Base-by-base conservation (phyloP, 768 basidiomycete genomes). In the Termitomyces sp. region DNA sequence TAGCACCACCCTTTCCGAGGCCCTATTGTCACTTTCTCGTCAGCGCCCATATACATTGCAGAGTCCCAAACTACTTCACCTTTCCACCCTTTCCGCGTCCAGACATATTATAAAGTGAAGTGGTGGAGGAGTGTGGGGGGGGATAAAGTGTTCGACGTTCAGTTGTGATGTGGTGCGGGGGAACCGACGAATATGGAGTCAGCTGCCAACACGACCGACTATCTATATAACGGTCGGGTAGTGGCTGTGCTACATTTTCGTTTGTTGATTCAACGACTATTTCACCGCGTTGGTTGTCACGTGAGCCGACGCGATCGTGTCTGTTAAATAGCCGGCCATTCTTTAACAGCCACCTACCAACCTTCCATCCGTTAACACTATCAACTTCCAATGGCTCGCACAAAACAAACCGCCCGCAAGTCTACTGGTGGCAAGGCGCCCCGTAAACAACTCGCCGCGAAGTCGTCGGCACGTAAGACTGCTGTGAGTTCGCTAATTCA, bases 401-500 rank as follows among this genome's bases (percentile, higher is more conserved):
- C 87, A 53, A 88, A 89, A 80, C 91, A 92, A 80, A 92, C 90
- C 58, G 90, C 88, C 58, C 86, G 87, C 75, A 92, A 92, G 75
- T 90, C 89, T 48, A 90, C 90, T 62, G 89, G 86, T 80, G 89
- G 79, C 65, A 83, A 84, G 69, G 82, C 83, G 5, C 86, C 83
- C 50, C 86, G 86, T 76, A 87, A 87, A 71, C 86, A 87, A 70
- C 79, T 87, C 55, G 86, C 85, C 55, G 77, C 83, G 64, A 85
- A 85, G 74, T 85, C 83, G 2, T 69, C 75, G 32, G 83, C 83
- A 2, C 80, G 84, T 57, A 86, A 86, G 73, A 85, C 84, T 54
- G 74, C 82, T 20, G 80, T 82, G 43, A 64, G 75, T 64, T 37
- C 43, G 39, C n/a, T 41, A 10, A 1, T 20, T 41, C 1, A 20